These are phyloP conservation scores for Backusella liffmaniae DNA, from an alignment of 192 early-diverging fungal genomes.

Conservation along the genomic window DNA sequence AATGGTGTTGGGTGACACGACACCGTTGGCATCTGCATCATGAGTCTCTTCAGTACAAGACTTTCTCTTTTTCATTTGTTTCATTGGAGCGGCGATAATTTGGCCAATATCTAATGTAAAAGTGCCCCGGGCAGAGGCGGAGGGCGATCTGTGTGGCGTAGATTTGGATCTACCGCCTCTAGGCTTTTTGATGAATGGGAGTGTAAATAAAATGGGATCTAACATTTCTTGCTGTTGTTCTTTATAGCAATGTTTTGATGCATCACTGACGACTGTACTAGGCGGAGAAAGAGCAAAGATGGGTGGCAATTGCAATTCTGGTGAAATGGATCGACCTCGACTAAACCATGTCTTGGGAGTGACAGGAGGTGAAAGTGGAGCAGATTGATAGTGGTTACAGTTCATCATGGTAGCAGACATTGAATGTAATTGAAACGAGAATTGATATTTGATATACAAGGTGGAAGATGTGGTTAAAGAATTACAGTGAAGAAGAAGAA, in stretches of 20 bases:
- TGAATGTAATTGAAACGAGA: neutral
- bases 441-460: neutral
- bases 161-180: slow-evolving; percentile 6
- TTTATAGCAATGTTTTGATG: neutral
- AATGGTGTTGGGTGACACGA: neutral
- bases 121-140: neutral
- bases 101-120: slow-evolving; percentile 13
- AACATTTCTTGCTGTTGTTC: slow-evolving; percentile 1
- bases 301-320: slow-evolving; percentile 11
- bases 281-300: neutral
- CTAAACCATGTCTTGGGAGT: slow-evolving; percentile 12
- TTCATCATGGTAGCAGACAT: neutral
- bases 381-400: neutral
- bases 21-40: neutral
- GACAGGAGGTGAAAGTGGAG: slow-evolving; percentile 12
- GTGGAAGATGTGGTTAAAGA: neutral
- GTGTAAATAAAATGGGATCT: neutral
- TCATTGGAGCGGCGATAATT: neutral
- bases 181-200: neutral
- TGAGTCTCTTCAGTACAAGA: neutral
- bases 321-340: neutral
- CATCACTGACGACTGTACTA: neutral
- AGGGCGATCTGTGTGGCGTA: slow-evolving; percentile 6
- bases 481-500: neutral
- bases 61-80: neutral